Evolutionary conservation across 2,329 filamentous ascomycete species (phyloP), one percentile per base, ranked within the genome.

Genomic region (Cercospora beticola): DNA sequence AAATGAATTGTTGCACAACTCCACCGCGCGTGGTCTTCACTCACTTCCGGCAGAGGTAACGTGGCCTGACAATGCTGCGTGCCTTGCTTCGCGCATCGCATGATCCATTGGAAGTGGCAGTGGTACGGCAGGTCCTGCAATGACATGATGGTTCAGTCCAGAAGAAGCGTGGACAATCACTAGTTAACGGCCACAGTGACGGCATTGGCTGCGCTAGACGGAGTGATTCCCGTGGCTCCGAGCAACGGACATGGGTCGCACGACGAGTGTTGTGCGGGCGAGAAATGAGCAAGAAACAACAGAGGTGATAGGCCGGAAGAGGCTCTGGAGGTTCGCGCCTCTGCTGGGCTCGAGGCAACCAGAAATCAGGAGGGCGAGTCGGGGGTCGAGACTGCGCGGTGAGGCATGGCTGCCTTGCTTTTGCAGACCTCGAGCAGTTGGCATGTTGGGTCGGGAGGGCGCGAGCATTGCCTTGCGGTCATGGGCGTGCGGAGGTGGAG

Each of bases 1-100:
- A 64, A 57, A 64, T 64, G 62, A 64, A 28, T 40, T 28, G 62
- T 57, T 14, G 62, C 62, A 57, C 62, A 40, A 40, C 62, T 60
- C 33, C 57, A 62, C 46, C 18, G 46, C 46, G 46, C 46, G 46
- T 52, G 46, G n/a, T 28, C n/a, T 58, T 31, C n/a, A 30, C 54
- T 26, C 23, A 30, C 54, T 16, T 18, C 54, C 23, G 23, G 16
- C 2, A 31, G 54, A 9, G 3, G 12, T 21, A 58, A 58, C 54
- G 54, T 58, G 54, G 30, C 26, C 54, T 33, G 26, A 18, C 12
- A 30, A 58, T 58, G 23, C n/a, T 58, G 12, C 54, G 54, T n/a
- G 26, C 54, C 54, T 58, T 58, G 54, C 54, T 58, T 31, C 26
- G 12, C 54, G 54, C 54, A 30, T 33, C 46, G 46, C 26, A 58